Conservation (phyloP, 176 grass and related monocot genomes). For the Juncus inflexus region DNA sequence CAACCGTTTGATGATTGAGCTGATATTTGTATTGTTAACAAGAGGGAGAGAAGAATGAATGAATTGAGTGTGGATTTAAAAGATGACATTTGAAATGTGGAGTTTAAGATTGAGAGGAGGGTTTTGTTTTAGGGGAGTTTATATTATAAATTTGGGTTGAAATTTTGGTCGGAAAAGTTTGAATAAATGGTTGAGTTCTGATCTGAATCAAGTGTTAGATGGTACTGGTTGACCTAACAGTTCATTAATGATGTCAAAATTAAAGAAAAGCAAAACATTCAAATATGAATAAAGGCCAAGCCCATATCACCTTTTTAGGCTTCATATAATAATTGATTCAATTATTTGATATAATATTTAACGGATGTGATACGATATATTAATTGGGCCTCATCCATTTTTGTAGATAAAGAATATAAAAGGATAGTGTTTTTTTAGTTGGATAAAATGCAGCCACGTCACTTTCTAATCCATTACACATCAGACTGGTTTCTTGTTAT, state of each 20-base stretch:
- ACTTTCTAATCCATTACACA: conserved; percentile 20
- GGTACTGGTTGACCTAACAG: conserved; percentile 19
- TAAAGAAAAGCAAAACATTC: neutral
- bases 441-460: conserved; percentile 24
- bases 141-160: neutral
- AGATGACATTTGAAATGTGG: conserved; percentile 13
- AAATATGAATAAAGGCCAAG: too few species aligned
- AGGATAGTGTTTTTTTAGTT: conserved; percentile 5
- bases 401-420: too few species aligned
- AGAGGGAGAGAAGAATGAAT: conserved; percentile 7
- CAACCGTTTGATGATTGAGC: conserved; percentile 35
- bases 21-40: conserved; percentile 1
- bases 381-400: too few species aligned
- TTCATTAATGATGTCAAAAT: too few species aligned
- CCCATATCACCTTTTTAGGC: too few species aligned
- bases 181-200: neutral
- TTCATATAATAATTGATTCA: too few species aligned
- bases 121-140: conserved; percentile 4
- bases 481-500: neutral
- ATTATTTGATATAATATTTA: too few species aligned
- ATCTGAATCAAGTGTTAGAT: neutral
- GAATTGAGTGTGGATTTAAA: conserved; percentile 25
- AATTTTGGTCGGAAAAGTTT: too few species aligned
- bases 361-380: too few species aligned
- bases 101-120: neutral